phyloP scores from a whole-genome alignment of 768 basidiomycete genomes.

The Lactarius tabidus region DNA sequence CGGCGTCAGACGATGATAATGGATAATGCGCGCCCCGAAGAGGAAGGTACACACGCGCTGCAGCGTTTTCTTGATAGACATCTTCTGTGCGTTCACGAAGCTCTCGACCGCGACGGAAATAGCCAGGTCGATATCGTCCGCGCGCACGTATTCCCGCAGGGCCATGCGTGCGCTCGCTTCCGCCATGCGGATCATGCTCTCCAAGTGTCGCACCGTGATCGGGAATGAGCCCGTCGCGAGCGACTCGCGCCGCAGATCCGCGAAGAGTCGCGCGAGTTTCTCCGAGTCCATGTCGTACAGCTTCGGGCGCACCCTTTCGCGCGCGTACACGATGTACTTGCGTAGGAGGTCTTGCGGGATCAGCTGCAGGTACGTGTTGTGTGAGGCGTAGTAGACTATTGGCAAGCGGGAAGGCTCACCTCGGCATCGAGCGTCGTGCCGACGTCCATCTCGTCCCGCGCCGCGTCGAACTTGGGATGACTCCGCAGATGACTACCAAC shows the following conservation, averaged over 20 bases:
- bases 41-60: slow-evolving; percentile 64
- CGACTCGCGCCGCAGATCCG: slow-evolving; percentile 93
- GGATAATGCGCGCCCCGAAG: not conserved
- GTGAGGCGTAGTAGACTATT: not conserved
- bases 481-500: slow-evolving; percentile 93
- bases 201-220: slow-evolving; percentile 95
- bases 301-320: slow-evolving; percentile 89
- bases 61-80: slow-evolving; percentile 96
- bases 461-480: slow-evolving; percentile 88
- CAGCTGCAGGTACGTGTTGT: slow-evolving; percentile 48
- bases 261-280: slow-evolving; percentile 89
- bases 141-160: slow-evolving; percentile 89
- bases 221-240: slow-evolving; percentile 98
- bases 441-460: slow-evolving; percentile 91
- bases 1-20: not conserved
- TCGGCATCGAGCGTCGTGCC: slow-evolving; percentile 85
- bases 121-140: slow-evolving; percentile 95
- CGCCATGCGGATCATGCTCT: slow-evolving; percentile 99
- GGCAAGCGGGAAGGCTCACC: slow-evolving; percentile 46
- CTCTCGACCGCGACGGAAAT: slow-evolving; percentile 93
- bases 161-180: slow-evolving; percentile 99
- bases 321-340: slow-evolving; percentile 99
- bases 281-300: slow-evolving; percentile 94
- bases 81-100: slow-evolving; percentile 96
- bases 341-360: slow-evolving; percentile 95